Conservation (phyloP, 192 early-diverging fungal genomes). For the Endogone sp. region DNA sequence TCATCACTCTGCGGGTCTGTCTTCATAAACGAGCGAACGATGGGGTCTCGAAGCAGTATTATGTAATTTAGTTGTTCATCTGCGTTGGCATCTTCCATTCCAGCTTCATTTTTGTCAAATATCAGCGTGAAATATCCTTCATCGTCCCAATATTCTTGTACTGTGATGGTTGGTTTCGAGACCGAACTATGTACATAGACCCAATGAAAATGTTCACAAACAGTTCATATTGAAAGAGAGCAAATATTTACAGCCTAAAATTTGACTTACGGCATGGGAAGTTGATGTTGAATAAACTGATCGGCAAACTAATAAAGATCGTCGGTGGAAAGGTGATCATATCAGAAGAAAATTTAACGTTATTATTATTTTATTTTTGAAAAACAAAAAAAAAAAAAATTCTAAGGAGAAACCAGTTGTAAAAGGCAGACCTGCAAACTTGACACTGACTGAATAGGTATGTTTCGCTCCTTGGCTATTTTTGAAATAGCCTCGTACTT, state of each 20-base stretch:
- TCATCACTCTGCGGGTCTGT: neutral
- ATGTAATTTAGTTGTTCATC: neutral
- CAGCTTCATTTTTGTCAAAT: neutral
- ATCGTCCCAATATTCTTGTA: neutral
- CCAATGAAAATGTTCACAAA: neutral
- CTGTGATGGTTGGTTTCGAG: neutral
- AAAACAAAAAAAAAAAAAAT: no score
- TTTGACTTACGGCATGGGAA: no score
- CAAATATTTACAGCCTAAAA: no score
- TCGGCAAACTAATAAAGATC: no score
- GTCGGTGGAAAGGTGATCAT: no score
- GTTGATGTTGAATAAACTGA: no score
- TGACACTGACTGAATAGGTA: neutral
- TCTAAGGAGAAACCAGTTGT: no score
- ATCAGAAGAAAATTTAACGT: no score
- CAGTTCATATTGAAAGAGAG: neutral
- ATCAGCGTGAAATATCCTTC: neutral
- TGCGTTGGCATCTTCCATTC: neutral
- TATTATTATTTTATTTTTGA: neutral
- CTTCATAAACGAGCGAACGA: neutral
- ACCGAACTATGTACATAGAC: neutral
- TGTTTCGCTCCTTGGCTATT: neutral
- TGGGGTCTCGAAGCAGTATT: neutral
- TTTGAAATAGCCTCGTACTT: neutral
- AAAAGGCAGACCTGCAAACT: neutral